Conservation (phyloP, 129 eudicot species). For the Pulicaria dysenterica region DNA sequence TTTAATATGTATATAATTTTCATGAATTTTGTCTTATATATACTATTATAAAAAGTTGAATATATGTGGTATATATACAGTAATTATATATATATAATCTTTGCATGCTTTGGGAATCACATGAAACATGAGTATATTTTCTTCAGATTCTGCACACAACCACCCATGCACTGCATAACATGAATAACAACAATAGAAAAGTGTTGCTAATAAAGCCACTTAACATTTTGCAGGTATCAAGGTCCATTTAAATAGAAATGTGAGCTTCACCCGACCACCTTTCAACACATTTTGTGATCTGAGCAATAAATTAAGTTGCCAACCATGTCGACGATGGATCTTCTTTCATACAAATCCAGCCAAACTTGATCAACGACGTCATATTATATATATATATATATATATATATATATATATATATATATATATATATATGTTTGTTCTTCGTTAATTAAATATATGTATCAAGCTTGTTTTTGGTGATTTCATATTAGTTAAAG, state of each 20-base stretch:
- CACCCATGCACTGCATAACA: slow-evolving; percentile 23
- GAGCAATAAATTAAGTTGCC: slow-evolving; percentile 19
- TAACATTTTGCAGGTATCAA: slow-evolving; percentile 35
- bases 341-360: not conserved
- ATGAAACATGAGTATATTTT: slow-evolving; percentile 20
- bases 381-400: too few species aligned
- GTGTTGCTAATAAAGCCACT: slow-evolving; percentile 16
- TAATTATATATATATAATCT: not conserved
- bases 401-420: too few species aligned
- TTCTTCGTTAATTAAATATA: too few species aligned
- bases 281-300: slow-evolving; percentile 32
- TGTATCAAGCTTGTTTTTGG: too few species aligned
- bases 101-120: slow-evolving; percentile 9
- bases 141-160: slow-evolving; percentile 26
- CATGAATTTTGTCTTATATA: too few species aligned
- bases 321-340: not conserved
- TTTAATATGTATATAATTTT: too few species aligned
- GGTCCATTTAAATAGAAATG: slow-evolving; percentile 30
- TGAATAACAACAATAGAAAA: not conserved
- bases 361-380: not conserved
- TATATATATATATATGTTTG: too few species aligned
- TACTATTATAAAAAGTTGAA: too few species aligned
- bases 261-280: slow-evolving; percentile 38
- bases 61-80: too few species aligned
- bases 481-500: too few species aligned